phyloP scores from a whole-genome alignment of 345 rosid species.

The Citrus maxima region DNA sequence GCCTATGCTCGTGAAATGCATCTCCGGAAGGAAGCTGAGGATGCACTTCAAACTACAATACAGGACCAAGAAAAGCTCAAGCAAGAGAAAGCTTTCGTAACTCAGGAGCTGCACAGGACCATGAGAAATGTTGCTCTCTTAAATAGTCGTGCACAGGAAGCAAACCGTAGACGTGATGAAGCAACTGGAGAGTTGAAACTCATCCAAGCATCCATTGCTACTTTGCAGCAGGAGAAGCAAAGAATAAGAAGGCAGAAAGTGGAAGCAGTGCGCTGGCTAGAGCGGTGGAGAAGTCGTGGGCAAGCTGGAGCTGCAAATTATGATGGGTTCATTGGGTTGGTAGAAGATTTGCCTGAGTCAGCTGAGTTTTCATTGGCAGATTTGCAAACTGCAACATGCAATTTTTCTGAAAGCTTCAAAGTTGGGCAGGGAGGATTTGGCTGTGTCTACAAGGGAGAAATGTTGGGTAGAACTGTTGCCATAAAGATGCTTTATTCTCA shows the following conservation, averaged over 20 bases:
- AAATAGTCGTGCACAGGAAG: constrained; percentile 50
- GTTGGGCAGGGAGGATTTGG: constrained; percentile 64
- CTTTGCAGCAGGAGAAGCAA: constrained; percentile 58
- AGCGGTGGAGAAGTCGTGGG: constrained; percentile 57
- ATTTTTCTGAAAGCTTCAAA: constrained; percentile 77
- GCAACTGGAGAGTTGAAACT: constrained; percentile 45
- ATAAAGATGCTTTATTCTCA: constrained; percentile 58
- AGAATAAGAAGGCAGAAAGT: constrained; percentile 51
- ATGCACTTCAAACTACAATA: constrained; percentile 27
- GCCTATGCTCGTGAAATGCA: constrained; percentile 40
- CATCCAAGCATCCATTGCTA: constrained; percentile 48
- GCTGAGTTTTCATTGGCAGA: constrained; percentile 60
- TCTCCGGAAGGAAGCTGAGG: constrained; percentile 49
- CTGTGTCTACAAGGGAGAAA: constrained; percentile 75
- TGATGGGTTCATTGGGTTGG: constrained; percentile 39
- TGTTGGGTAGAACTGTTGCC: constrained; percentile 80
- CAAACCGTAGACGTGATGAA: constrained; percentile 45
- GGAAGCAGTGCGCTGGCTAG: constrained; percentile 70
- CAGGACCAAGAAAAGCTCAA: constrained; percentile 42
- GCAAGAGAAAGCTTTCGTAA: constrained; percentile 42
- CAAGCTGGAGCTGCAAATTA: constrained; percentile 43
- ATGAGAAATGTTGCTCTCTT: constrained; percentile 53
- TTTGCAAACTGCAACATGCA: constrained; percentile 58
- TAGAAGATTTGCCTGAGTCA: constrained; percentile 51
- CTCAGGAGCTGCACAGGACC: constrained; percentile 46